These are phyloP conservation scores for Aleurites moluccanus DNA, from an alignment of 441 rosid genomes.

Conservation along the genomic window DNA sequence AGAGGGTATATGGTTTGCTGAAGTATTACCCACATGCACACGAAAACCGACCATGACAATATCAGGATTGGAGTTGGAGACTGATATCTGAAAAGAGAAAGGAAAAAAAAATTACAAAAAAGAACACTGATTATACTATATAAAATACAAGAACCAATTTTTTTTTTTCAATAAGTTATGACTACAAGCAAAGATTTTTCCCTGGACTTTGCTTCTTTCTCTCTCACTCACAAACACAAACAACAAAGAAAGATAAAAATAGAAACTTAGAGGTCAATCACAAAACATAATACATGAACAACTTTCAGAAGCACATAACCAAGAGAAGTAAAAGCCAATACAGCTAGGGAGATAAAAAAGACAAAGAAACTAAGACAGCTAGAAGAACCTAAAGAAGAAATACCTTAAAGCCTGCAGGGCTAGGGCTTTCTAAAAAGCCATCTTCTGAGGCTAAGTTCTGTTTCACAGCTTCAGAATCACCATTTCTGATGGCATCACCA, in stretches of 20 bases:
- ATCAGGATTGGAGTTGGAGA: constrained; percentile 96
- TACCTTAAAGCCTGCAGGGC: constrained; percentile 96
- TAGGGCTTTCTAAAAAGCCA: constrained; percentile 95
- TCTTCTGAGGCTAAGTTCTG: constrained; percentile 94
- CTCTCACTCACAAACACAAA: neutral
- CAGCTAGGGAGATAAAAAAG: neutral
- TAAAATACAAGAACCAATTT: neutral
- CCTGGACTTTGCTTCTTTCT: neutral
- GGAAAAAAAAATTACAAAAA: constrained; percentile 11
- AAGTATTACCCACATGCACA: constrained; percentile 89
- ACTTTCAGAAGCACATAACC: neutral
- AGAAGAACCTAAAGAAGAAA: constrained; percentile 15
- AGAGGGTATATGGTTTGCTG: constrained; percentile 94
- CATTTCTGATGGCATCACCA: constrained; percentile 94
- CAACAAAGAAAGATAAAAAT: neutral
- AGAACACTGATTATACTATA: neutral
- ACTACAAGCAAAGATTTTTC: neutral
- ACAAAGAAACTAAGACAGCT: constrained; percentile 3
- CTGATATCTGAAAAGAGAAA: constrained; percentile 56
- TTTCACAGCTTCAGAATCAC: constrained; percentile 96
- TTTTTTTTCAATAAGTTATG: neutral
- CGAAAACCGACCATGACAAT: constrained; percentile 99
- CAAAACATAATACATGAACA: no score
- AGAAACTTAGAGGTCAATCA: neutral
- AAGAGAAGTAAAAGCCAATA: neutral